Evolutionary conservation across 2,329 filamentous ascomycete genomes (phyloP), one percentile per base, ranked within the genome.

Genomic region (Aspergillus sp.): DNA sequence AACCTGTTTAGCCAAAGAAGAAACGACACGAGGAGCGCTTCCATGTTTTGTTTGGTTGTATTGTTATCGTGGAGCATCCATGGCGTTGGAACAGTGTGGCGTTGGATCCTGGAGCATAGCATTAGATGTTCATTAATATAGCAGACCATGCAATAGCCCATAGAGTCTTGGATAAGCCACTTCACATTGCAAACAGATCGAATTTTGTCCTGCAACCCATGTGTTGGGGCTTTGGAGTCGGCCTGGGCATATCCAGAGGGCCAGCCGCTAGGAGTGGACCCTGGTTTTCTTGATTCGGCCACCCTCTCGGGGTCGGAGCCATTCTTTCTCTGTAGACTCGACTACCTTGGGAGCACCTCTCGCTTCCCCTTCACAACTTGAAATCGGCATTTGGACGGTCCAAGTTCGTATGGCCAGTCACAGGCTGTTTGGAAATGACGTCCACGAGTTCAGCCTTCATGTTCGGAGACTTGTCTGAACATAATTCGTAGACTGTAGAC

Each of bases 401-500:
- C 82, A 88, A 86, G 5, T 87, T 87, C 1, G 76, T 74, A 1
- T 79, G 69, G 1, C 72, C 67, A 11, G 77, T 79, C 14, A 81
- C 77, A 40, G 81, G 79, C 61, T 82, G 77, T 1, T 70, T 74
- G 1, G 89, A 86, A 16, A 94, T 79, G 47, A 79, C 82, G 62
- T 90, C 87, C 2, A 88, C 85, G 16, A 97, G 76, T 22, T 75
- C 77, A 26, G 82, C 71, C 77, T 97, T 97, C 61, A 88, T 72
- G 11, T 80, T 80, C 45, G 82, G 78, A 40, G 89, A 83, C 56
- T 82, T 81, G 62, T 97, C 92, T 0, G 89, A 92, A 67, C 89
- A 94, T 7, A 97, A 79, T 72, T 97, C 94, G 67, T 95, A 97
- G 62, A 96, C 83, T 0, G 93, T 97, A 10, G 86, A 85, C 11